Base-by-base conservation (phyloP, 345 rosid species). In the Citrus australasica region DNA sequence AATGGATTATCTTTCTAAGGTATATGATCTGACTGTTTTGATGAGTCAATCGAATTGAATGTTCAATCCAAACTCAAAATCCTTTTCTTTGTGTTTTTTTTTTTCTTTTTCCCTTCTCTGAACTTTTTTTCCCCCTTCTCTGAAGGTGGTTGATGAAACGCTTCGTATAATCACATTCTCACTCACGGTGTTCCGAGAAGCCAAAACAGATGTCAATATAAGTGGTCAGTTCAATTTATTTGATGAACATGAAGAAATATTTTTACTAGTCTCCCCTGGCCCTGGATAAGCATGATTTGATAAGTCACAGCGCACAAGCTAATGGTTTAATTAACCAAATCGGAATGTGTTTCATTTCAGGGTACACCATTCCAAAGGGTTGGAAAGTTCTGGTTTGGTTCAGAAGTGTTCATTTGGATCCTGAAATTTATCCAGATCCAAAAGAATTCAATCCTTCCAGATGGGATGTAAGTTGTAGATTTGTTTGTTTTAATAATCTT, bases 351-450 rank as follows among this genome's bases (percentile, higher is more conserved):
- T 42, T 11, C 10, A 22, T 73, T 74, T 80, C 86, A 95, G 98
- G 94, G 38, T 93, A 92, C 79, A 69, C 79, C n/a, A 89, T 95
- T 75, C 95, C 98, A 24, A 91, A 87, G 83, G 98, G 98, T 22
- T 95, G 97, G 98, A 95, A 86, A 81, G 89, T 88, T 80, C 80
- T 95, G 80, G 87, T 85, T 1, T 95, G 98, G 98, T 95, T 92
- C 79, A 84, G 98, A 77, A 81, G 82, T 10, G 88, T 95, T 63
- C 98, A 95, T 73, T 83, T 86, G 40, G 92, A 93, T 71, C 88
- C 90, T 8, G 87, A 89, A 73, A 85, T 80, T 69, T 93, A 92
- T 79, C 90, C 89, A 0, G 86, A 91, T 73, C 97, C 97, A 14
- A 88, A 32, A 72, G 84, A 85, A 63, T 95, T 93, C 67, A 80